Base-by-base conservation (phyloP, 176 grass and related monocot species). In the Poa pratensis region DNA sequence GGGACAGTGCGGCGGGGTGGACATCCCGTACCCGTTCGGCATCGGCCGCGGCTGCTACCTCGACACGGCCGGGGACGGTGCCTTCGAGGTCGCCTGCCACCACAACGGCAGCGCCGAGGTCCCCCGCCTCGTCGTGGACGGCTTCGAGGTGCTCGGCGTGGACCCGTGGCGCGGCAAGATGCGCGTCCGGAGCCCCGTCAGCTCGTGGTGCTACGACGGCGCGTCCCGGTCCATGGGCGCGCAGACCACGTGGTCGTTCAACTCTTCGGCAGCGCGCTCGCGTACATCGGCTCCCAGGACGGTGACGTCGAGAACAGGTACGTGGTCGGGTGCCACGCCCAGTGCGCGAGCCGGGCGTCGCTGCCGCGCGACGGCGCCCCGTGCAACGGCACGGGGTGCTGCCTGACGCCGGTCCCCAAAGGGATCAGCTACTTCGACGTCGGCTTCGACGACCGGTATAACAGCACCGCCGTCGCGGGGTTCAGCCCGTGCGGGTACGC, bases 11-110 rank as follows among this genome's bases (percentile, higher is more conserved):
- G 90, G 90, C 74, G 13, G n/a, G 5, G 64, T 94, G 19, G 11
- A 73, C 20, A 88, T 94, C 54, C 75, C 78, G 17, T 92, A 86
- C 69, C 93, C 90, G 6, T 92, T 94, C 66, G 90, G 93, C 58
- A 88, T 95, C 55, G 90, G 88, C 68, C 49, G 20, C 2, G 70
- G 64, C 17, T 94, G 93, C 57, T 92, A 35, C 69, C 69, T 80
- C 3, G 74, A 51, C 13, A 80, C 76, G 39, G 23, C 23, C 59
- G 64, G 15, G 52, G 58, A 18, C 42, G 2, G 24, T 27, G 15
- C 85, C 20, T 94, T 94, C 65, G 69, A 69, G 37, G 62, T 92
- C 32, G 73, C 60, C 53, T 94, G 90, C 85, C 87, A 34, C 60
- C n/a, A 9, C 18, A 48, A 17, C 26, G 26, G 7, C 71, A 26